Base-by-base conservation (phyloP, 2,329 filamentous ascomycete species). In the Thermomyces lanuginosus region DNA sequence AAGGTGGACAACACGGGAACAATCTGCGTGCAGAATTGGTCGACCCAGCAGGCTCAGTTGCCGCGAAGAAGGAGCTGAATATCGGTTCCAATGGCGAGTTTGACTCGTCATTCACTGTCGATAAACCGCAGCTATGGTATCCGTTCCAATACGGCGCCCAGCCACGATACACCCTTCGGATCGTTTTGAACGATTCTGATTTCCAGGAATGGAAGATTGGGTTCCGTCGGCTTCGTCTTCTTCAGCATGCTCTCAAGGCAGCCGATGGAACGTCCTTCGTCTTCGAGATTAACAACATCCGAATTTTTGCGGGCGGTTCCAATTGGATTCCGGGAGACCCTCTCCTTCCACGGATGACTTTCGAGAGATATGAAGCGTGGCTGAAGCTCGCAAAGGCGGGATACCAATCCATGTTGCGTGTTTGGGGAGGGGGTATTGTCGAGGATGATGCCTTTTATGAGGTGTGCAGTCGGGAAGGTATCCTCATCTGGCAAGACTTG, bases 401-500 rank as follows among this genome's bases (percentile, higher is more conserved):
- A 8, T 61, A 69, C 32, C 64, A 70, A 43, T 40, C 57, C 22
- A 68, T 69, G 64, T 61, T 67, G 28, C 55, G 65, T 17, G 26
- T 26, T 19, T 26, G 24, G 24, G 24, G 24, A 18, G 24, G 24
- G 14, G 24, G 24, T 3, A 26, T 26, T 12, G 80, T 76, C 51
- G 76, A 81, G 43, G 61, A 71, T 26, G 61, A 74, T 27, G 49
- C 58, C 6, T 75, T 82, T 41, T 79, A 77, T 42, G 63, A 74
- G 20, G 60, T 69, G 6, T 80, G 74, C 36, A 76, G 81, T 36
- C 67, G 76, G 41, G 49, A 75, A 3, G 76, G 77, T 5, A 58
- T 82, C 13, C 54, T 82, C 5, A 71, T 81, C 14, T 82, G 76
- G 76, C 75, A 81, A 39, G 77, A 82, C 44, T 81, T 81, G 44